Evolutionary conservation across 1,139 yeast genomes (phyloP), one percentile per base, ranked within the genome.

Genomic region (Taphrina flavorubra): DNA sequence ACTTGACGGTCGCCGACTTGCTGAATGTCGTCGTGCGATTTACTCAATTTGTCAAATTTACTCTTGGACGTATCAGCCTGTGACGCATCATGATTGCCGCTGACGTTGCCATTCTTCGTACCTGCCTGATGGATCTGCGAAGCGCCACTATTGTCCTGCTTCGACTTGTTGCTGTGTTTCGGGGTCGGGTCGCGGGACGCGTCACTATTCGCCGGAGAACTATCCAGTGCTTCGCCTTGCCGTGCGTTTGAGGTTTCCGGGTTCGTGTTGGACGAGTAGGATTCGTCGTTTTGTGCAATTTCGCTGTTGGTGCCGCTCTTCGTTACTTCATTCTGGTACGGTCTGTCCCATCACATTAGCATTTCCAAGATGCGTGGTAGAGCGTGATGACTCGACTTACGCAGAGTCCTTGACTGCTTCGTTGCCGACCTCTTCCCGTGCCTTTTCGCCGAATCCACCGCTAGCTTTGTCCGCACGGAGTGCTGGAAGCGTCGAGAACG

Each of bases 211-310:
- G 67, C 67, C 16, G 61, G 61, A 13, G 67, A 63, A 25, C 55
- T 40, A n/a, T 63, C 67, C 25, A 63, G 67, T n/a, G 67, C 60
- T 14, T 55, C 67, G 16, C 67, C 67, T n/a, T 56, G 51, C 34
- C 44, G 11, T 18, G 18, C 39, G 13, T 57, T 53, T 31, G 67
- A 63, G 8, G 31, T 18, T n/a, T 37, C 44, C 44, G 67, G 67
- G 31, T 63, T 39, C 31, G 67, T 63, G 44, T 63, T 63, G 53
- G 46, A 6, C 34, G 67, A 63, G 42, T 51, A 63, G 16, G 67
- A 56, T 18, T 63, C 67, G 8, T 63, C 61, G 37, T 57, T 46
- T 40, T 63, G 60, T 46, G 67, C 53, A 18, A 63, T 25, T 39
- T 63, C 61, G 46, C 18, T 37, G 46, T 63, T 44, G 25, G 67